These are phyloP conservation scores for Mrakia hoshinonis DNA, from an alignment of 768 basidiomycete genomes.

Conservation along the genomic window DNA sequence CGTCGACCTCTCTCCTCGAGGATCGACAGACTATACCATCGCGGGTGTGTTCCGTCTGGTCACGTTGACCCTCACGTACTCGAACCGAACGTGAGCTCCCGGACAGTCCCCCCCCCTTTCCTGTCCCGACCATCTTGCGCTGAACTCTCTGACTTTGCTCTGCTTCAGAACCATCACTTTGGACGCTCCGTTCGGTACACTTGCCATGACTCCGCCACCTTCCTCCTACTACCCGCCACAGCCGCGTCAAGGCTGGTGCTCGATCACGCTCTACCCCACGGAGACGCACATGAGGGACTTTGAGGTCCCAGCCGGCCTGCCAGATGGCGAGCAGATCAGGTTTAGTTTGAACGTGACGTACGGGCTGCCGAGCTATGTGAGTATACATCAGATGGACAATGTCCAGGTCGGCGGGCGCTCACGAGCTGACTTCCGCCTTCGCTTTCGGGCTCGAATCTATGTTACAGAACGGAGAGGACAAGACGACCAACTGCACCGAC, in stretches of 20 bases:
- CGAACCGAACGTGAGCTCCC: not conserved
- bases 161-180: not conserved
- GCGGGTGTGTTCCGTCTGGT: not conserved
- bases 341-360: not conserved
- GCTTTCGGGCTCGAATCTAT: not conserved
- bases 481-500: not conserved
- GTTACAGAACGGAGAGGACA: not conserved
- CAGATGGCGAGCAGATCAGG: not conserved
- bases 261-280: not conserved
- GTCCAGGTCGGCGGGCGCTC: too few species aligned
- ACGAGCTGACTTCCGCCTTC: not conserved
- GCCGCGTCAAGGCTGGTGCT: not conserved
- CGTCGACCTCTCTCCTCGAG: not conserved
- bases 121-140: not conserved
- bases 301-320: not conserved
- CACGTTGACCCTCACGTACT: not conserved
- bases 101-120: not conserved
- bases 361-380: conserved; percentile 1
- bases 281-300: not conserved
- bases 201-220: not conserved
- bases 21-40: not conserved
- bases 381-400: not conserved
- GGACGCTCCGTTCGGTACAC: not conserved
- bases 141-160: not conserved
- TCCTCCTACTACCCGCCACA: not conserved